Base-by-base conservation (phyloP, 768 basidiomycete genomes). In the Podaxis pistillaris region DNA sequence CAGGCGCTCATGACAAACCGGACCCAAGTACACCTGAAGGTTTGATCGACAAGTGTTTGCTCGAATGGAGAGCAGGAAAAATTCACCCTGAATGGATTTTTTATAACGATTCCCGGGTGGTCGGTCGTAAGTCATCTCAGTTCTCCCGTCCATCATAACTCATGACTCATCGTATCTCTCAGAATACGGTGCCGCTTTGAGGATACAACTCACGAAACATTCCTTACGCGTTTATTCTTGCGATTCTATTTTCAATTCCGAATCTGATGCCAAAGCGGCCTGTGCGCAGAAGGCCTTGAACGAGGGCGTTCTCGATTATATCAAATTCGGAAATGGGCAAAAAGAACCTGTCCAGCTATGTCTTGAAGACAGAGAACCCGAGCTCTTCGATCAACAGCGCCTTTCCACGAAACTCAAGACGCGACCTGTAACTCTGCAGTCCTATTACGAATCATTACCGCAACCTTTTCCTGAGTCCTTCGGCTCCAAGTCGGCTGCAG, bases 401-500 rank as follows among this genome's bases (percentile, higher is more conserved):
- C 58, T 57, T 17, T 58, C 65, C 17, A 37, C 38, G 46, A 54
- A 54, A 19, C 5, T 26, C 28, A 44, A 52, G 46, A 36, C 46
- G n/a, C 44, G 46, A 13, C 57, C 57, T 19, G 71, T 79, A 46
- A 77, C 80, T 0, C 72, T 91, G 0, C 86, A 87, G 63, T 72
- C 72, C 1, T 90, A 86, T 70, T 88, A 82, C 67, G 87, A 87
- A n/a, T 71, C 82, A 13, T 80, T 91, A 50, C 88, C 89, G 1
- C 79, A 80, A 50, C 89, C 88, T 1, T 82, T 89, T 56, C 83
- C 86, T 0, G 85, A 87, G 63, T 67, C 75, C 11, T 76, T 87
- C 9, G 78, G 76, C 1, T 75, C 78, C 13, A 79, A 78, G 65
- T 70, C 77, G 2, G 81, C 80, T 6, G 60, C 40, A 19, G 82